Conservation (phyloP, 139 green algal species). For the Astrephomene gubernaculifera region DNA sequence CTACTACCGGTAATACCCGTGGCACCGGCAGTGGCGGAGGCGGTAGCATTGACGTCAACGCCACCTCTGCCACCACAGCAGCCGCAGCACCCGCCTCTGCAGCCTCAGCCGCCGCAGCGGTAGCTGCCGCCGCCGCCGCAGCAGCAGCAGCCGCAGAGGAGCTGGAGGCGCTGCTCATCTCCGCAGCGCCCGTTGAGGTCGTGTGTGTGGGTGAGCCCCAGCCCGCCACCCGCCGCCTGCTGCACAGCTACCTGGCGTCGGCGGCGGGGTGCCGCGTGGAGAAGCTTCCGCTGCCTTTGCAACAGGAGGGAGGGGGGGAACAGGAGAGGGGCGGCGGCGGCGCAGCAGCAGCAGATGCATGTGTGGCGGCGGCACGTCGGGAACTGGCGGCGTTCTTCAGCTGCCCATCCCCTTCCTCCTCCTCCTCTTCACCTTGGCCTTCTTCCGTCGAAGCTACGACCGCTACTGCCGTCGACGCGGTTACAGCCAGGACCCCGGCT, state of each 20-base stretch:
- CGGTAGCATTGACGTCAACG: not conserved
- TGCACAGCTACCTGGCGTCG: slow-evolving; percentile 51
- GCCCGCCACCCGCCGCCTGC: slow-evolving; percentile 61
- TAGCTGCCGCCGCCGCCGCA: no score
- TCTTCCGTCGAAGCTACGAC: no score
- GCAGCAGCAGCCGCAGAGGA: slow-evolving; percentile 49
- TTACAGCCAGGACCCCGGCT: no score
- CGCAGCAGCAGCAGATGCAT: slow-evolving; percentile 20
- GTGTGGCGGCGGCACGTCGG: not conserved
- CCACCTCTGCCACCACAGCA: not conserved
- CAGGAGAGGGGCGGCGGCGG: not conserved
- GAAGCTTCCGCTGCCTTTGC: not conserved
- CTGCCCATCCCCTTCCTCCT: no score
- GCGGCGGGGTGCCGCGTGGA: slow-evolving; percentile 26
- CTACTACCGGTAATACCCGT: no score
- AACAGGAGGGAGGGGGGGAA: not conserved
- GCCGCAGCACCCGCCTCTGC: not conserved
- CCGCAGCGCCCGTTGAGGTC: slow-evolving; percentile 77
- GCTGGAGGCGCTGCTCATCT: slow-evolving; percentile 80
- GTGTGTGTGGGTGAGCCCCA: slow-evolving; percentile 64
- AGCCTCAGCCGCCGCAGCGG: not conserved
- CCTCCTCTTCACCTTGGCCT: no score
- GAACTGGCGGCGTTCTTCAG: slow-evolving; percentile 33
- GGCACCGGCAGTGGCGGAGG: not conserved
- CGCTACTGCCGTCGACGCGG: no score